Evolutionary conservation across 2,329 filamentous ascomycete genomes (phyloP).

Genomic region (Aulographum hederae): DNA sequence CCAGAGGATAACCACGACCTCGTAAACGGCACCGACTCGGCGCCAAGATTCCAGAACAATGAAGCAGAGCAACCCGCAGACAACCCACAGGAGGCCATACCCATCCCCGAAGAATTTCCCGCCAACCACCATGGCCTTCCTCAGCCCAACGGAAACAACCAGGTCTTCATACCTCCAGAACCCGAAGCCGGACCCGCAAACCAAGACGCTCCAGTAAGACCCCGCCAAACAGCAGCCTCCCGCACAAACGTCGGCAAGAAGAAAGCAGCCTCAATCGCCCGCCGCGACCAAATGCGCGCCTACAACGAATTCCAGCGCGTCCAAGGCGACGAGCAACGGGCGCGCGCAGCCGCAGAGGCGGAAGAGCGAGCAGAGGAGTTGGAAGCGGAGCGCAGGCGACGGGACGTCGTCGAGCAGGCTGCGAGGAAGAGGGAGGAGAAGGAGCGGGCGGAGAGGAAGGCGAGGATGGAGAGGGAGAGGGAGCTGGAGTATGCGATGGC

Average conservation of each 20-base stretch:
- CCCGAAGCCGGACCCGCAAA: too few species aligned
- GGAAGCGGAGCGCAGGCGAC: slow-evolving; percentile 22
- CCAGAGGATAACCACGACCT: background rate
- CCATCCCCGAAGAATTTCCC: background rate
- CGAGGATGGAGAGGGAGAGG: slow-evolving; percentile 14
- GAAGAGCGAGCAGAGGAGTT: slow-evolving; percentile 26
- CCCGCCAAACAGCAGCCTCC: too few species aligned
- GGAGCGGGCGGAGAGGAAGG: slow-evolving; percentile 20
- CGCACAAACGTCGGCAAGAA: slow-evolving; percentile 25
- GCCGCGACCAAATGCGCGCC: slow-evolving; percentile 21
- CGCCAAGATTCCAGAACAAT: too few species aligned
- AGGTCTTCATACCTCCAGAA: too few species aligned
- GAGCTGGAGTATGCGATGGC: slow-evolving; percentile 17
- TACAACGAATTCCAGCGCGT: slow-evolving; percentile 32
- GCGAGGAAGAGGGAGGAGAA: slow-evolving; percentile 21
- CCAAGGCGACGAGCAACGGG: slow-evolving; percentile 26
- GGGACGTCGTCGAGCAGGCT: slow-evolving; percentile 22
- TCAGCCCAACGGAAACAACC: background rate
- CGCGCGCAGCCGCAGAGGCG: slow-evolving; percentile 21
- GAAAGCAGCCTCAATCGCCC: slow-evolving; percentile 28
- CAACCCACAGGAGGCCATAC: background rate
- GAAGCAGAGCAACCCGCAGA: background rate
- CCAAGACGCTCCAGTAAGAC: slow-evolving; percentile 1
- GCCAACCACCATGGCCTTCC: background rate
- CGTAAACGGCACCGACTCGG: too few species aligned